Base-by-base conservation (phyloP, 495 filamentous ascomycete genomes). In the Margaritispora aquatica region DNA sequence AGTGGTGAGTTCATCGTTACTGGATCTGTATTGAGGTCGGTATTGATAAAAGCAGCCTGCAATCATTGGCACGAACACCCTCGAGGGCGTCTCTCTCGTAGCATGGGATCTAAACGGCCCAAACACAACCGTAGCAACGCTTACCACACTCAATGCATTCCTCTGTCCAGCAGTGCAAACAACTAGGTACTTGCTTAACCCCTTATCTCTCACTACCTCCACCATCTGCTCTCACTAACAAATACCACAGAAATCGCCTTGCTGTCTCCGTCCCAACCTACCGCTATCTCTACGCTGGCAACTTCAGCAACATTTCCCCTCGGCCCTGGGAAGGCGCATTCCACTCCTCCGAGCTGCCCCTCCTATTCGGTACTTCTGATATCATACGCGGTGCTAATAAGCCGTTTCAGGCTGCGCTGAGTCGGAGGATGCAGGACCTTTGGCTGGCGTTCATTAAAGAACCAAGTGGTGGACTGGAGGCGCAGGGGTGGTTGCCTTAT, bases 251-350 rank as follows among this genome's bases (percentile, higher is more conserved):
- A 23, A 58, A 60, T 38, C 62, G 62, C 36, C 52, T 57, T 22
- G 53, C 54, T 2, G 57, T 51, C 52, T 5, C 69, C 13, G 60
- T 75, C 26, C 72, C 75, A 17, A 78, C 73, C 2, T 81, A 72
- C 62, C 71, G 79, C n/a, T 83, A 78, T 61, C 67, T 75, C 55
- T 80, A 80, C 53, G 69, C 70, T 15, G 80, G 78, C 0, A 78
- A 77, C 46, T 82, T 81, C 57, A 66, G 74, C 4, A 71, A 71
- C 19, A 79, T 98, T 61, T 83, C 85, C 3, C 86, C 90, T 2
- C 61, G 64, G 21, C 64, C 65, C 21, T 77, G 75, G 73, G 60
- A 74, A 57, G 75, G 75, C 15, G 72, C 76, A 0, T 78, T 74
- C 57, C 77, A 80, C 58, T 59, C 59, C 0, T 49, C 73, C 9